Conservation (phyloP, 1,284 basidiomycete species). For the Kwoniella shivajii region DNA sequence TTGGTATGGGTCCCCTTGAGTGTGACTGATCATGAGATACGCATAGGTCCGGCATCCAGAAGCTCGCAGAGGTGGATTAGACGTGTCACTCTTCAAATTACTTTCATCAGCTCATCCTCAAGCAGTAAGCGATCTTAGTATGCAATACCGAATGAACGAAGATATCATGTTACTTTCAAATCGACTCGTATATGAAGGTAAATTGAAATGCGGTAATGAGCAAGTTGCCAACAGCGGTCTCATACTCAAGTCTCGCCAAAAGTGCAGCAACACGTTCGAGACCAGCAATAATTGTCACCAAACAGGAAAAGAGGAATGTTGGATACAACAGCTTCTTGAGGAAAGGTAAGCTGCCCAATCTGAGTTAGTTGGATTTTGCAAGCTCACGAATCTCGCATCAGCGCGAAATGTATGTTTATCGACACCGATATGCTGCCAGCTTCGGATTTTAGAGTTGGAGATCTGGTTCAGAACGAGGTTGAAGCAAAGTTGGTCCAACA, state of each 20-base stretch:
- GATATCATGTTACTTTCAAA: conserved; percentile 97
- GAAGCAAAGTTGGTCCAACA: conserved; percentile 67
- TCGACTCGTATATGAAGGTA: conserved; percentile 78
- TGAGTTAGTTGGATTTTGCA: background rate
- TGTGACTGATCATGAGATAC: too few species aligned
- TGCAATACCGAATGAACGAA: conserved; percentile 95
- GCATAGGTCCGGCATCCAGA: conserved; percentile 80
- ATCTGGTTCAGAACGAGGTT: conserved; percentile 81
- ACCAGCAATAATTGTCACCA: conserved; percentile 54
- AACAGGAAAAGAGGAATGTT: conserved; percentile 59
- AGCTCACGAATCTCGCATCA: too few species aligned
- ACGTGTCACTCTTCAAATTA: conserved; percentile 84
- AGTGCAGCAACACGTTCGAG: conserved; percentile 36
- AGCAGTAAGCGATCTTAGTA: conserved; percentile 76
- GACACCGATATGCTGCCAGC: conserved; percentile 83
- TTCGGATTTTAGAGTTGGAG: conserved; percentile 75
- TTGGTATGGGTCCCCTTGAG: too few species aligned
- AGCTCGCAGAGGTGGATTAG: conserved; percentile 82
- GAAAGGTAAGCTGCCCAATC: conserved; percentile 60
- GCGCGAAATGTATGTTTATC: conserved; percentile 85
- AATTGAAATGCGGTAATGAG: conserved; percentile 76
- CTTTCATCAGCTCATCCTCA: conserved; percentile 82
- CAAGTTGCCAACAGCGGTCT: conserved; percentile 67
- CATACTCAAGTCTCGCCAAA: conserved; percentile 58
- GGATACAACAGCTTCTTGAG: conserved; percentile 69